Conservation (phyloP, 139 green algal species). For the Protoeuglena noctilucae region DNA sequence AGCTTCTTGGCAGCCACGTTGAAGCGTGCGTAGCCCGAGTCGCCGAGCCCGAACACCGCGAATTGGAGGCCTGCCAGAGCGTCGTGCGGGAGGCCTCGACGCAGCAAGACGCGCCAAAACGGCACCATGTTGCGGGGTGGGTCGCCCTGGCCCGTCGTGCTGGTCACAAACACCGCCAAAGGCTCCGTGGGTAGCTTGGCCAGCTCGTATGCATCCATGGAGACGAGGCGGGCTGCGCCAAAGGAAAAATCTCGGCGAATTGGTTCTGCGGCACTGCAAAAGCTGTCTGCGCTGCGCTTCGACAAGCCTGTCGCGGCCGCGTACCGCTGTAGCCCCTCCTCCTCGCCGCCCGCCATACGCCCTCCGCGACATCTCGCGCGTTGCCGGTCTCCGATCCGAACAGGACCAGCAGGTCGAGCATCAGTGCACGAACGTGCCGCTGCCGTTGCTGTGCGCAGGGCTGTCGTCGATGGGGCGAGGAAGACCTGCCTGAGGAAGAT, state of each 20-base stretch:
- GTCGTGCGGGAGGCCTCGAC: conserved; percentile 7
- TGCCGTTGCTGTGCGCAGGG: too few species aligned
- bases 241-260: too few species aligned
- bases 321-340: too few species aligned
- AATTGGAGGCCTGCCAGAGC: conserved; percentile 13
- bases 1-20: conserved; percentile 31
- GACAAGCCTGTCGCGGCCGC: too few species aligned
- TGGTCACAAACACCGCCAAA: conserved; percentile 14
- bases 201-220: conserved; percentile 9
- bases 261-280: too few species aligned
- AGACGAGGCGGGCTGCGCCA: not conserved
- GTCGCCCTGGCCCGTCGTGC: conserved; percentile 25
- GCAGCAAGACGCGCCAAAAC: conserved; percentile 26
- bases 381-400: conserved; percentile 20
- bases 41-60: conserved; percentile 31
- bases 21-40: conserved; percentile 29
- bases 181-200: not conserved
- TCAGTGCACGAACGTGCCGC: too few species aligned
- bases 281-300: too few species aligned
- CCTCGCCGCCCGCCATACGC: too few species aligned
- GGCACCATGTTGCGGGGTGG: conserved; percentile 17
- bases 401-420: conserved; percentile 11
- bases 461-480: too few species aligned
- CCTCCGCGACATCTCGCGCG: too few species aligned
- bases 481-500: too few species aligned